Base-by-base conservation (phyloP, 768 basidiomycete genomes). In the Lyophyllum decastes region DNA sequence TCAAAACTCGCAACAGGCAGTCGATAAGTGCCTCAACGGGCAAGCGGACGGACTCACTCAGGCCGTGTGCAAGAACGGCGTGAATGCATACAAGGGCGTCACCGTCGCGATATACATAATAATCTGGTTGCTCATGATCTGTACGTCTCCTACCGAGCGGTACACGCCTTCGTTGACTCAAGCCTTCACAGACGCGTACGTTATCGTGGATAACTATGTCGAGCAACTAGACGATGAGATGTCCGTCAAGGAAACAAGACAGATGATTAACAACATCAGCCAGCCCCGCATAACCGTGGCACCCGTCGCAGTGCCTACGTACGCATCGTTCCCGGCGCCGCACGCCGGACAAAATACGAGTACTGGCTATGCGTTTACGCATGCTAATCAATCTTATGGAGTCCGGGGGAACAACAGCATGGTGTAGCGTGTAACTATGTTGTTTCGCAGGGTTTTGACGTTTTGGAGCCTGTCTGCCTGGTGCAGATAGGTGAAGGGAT, bases 121-220 rank as follows among this genome's bases (percentile, higher is more conserved):
- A 19, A 75, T 78, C 54, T 85, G 84, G 83, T 64, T 84, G 49
- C 59, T 85, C 54, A 75, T 81, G 61, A 74, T 86, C 44, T 85
- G 85, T 86, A 59, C 52, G 83, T 79, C 40, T 19, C 49, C 25
- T 27, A 33, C 16, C 21, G 35, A 30, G 10, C 4, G 30, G 30
- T 30, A 10, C 38, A 44, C 30, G 21, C 48, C 21, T 10, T 19
- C 11, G 44, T 33, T 44, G 10, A 51, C 21, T n/a, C 12, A 30
- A 41, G 19, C 21, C 44, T 26, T 53, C 55, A 24, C 57, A 87
- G 84, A 81, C 60, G 79, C 77, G 2, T 82, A 78, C 68, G 69
- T 83, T 58, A 76, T 86, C 51, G 78, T 83, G 14, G 73, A 76
- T 52, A 73, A 78, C 66, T 86, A 86, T 61, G 76, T 78, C 24